Evolutionary conservation across 129 eudicot genomes (phyloP).

Genomic region (sunflower (Helianthus annuus)): HanXRQr2.0-SUNRISE NC_035436.2:207526159-207526658

Average conservation of each 20-base stretch:
- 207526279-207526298: neutral
- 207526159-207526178: neutral
- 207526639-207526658: conserved; percentile 42
- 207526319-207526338: neutral
- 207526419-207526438: neutral
- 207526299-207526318: neutral
- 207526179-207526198: conserved; percentile 1
- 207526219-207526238: neutral
- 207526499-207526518: conserved; percentile 74
- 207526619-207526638: conserved; percentile 22
- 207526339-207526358: conserved; percentile 73
- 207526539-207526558: conserved; percentile 66
- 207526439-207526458: neutral
- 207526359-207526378: conserved; percentile 51
- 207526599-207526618: conserved; percentile 39
- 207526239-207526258: neutral
- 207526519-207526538: conserved; percentile 76
- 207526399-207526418: conserved; percentile 59
- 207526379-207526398: conserved; percentile 49
- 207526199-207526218: neutral
- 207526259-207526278: neutral
- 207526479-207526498: neutral
- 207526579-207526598: conserved; percentile 54
- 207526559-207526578: conserved; percentile 68
- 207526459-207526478: neutral